Conservation (phyloP, 352 stramenopile genomes). For the Pythium apleroticum region DNA sequence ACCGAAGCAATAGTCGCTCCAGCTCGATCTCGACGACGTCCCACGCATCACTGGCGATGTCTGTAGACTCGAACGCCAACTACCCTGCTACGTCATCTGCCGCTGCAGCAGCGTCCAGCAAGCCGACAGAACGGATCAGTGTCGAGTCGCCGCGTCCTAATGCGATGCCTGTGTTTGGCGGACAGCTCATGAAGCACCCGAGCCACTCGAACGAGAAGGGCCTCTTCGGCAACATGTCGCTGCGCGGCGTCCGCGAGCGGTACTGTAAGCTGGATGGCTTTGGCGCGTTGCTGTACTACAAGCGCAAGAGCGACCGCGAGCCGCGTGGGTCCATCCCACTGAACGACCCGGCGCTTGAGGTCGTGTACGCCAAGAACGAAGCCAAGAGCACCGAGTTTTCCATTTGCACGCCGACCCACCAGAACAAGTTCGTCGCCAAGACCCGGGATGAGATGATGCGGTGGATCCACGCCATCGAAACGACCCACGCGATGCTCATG, state of each 20-base stretch:
- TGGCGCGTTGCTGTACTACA: constrained; percentile 76
- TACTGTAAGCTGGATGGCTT: constrained; percentile 72
- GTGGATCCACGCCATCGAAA: constrained; percentile 65
- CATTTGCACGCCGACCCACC: constrained; percentile 69
- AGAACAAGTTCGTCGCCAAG: constrained; percentile 77
- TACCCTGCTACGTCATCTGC: constrained; percentile 10
- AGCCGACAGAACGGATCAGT: constrained; percentile 3
- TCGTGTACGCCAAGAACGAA: constrained; percentile 68
- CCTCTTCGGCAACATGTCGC: constrained; percentile 75
- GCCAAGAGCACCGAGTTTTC: constrained; percentile 76
- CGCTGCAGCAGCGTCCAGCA: constrained; percentile 4
- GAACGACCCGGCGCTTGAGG: constrained; percentile 63
- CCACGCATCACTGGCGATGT: constrained; percentile 46
- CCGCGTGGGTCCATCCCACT: constrained; percentile 66
- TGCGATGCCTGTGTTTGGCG: constrained; percentile 43
- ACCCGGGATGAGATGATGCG: constrained; percentile 65
- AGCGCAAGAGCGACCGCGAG: constrained; percentile 75
- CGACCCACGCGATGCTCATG: constrained; percentile 55
- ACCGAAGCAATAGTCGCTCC: constrained; percentile 28
- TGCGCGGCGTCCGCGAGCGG: constrained; percentile 69
- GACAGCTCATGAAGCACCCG: constrained; percentile 71
- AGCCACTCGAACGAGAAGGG: constrained; percentile 80
- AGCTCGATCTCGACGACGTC: constrained; percentile 52
- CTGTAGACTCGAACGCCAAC: constrained; percentile 48
- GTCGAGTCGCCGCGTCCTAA: neutral